These are phyloP conservation scores for Aspergillus sp. DNA, from an alignment of 2,329 filamentous ascomycete species.

Conservation along the genomic window DNA sequence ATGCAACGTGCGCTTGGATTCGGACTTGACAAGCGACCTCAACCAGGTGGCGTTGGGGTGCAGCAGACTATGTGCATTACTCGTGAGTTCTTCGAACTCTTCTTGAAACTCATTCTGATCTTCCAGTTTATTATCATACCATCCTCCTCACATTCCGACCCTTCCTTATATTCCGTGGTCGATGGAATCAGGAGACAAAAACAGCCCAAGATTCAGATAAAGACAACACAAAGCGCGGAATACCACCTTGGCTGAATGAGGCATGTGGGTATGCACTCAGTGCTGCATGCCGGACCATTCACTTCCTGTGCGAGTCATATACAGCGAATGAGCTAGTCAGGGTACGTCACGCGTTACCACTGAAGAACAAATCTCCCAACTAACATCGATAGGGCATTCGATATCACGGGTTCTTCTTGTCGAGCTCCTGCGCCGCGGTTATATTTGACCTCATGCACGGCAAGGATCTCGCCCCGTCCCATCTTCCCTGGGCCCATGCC, in stretches of 20 bases:
- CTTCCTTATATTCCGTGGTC: constrained; percentile 46
- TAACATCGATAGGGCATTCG: constrained; percentile 38
- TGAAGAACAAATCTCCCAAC: background rate
- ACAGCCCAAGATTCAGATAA: constrained; percentile 3
- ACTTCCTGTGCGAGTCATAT: constrained; percentile 42
- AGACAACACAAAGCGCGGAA: constrained; percentile 19
- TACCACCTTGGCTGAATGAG: constrained; percentile 44
- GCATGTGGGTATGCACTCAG: constrained; percentile 46
- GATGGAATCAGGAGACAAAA: constrained; percentile 37
- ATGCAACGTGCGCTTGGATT: constrained; percentile 31
- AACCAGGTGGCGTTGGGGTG: constrained; percentile 41
- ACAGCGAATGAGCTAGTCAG: constrained; percentile 41
- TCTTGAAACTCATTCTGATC: background rate
- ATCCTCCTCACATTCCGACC: constrained; percentile 46
- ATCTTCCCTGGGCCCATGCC: constrained; percentile 46
- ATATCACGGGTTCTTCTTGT: constrained; percentile 47
- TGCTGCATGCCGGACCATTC: constrained; percentile 43
- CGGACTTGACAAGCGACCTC: constrained; percentile 36
- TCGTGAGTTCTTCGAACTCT: constrained; percentile 27
- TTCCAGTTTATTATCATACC: constrained; percentile 45
- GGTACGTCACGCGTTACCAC: constrained; percentile 25
- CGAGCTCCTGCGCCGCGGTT: constrained; percentile 43
- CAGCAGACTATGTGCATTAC: constrained; percentile 43
- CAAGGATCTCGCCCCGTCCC: constrained; percentile 33
- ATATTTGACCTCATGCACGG: constrained; percentile 47